Base-by-base conservation (phyloP, 306 rosid genomes). In the Vigna angularis region DNA sequence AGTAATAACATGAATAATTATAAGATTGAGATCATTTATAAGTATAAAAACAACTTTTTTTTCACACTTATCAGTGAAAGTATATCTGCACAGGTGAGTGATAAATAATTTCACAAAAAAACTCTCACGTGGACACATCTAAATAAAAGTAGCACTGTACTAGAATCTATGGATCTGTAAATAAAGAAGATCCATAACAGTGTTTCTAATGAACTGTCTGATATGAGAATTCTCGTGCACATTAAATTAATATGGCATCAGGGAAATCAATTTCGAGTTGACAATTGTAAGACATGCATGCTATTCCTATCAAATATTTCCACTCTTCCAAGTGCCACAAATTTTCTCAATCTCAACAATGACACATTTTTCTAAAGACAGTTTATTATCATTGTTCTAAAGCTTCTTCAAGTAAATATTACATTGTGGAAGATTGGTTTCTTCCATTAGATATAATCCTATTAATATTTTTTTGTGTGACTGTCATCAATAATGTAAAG, bases 261-360 rank as follows among this genome's bases (percentile, higher is more conserved):
- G 32, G 15, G 32, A 55, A 18, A 11, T 26, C 38, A 58, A 58
- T 58, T 58, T 26, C 9, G 3, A 1, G 64, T 10, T 24, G 64
- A 26, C 64, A 26, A 58, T 24, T 58, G 38, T 58, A 58, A 58
- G 64, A 58, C 62, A 55, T 55, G 62, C 34, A 26, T 11, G 38
- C 17, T 42, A 42, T 12, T 42, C 47, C 47, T 26, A 24, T 58
- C 44, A 61, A 6, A 2, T 55, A 20, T 20, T 20, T 20, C 3
- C 22, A 20, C 2, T 20, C 32, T 55, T 55, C 6, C 32, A 9
- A 9, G 30, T 55, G 62, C 2, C 32, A 18, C 62, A 55, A 20
- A 9, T 10, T 55, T 55, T 55, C 62, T 55, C 15, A 0, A 2
- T 40, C 26, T 53, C 13, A 53, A 17, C 18, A 18, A 18, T 52